Base-by-base conservation (phyloP, 371 early-diverging fungal genomes). In the Circinella umbellata region DNA sequence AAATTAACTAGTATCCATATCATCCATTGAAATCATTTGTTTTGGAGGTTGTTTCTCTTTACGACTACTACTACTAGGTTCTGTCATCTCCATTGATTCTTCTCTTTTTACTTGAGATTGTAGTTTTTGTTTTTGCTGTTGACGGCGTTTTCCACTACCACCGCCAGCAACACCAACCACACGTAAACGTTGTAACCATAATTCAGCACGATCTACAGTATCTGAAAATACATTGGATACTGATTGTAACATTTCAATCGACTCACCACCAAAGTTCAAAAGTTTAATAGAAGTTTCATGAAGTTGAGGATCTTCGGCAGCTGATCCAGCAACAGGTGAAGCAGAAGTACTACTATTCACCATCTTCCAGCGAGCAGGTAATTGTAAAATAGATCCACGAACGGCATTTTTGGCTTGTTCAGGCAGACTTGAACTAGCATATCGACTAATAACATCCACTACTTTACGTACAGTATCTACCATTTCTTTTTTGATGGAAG, bases 361-460 rank as follows among this genome's bases (percentile, higher is more conserved):
- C 3, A 79, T 78, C 2, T 88, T 90, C 96, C 95, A 95, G 39
- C 96, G 86, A n/a, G 84, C 79, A 9, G 98, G 98, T 66, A 98
- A 80, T 3, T 86, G 84, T 34, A 98, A 80, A 48, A 98, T 96
- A 70, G 97, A 92, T 11, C 82, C 86, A n/a, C 96, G 90, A 0
- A 98, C 96, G 61, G 84, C 87, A 42, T 86, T 80, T 62, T 95
- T 88, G 36, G 96, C 95, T 63, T 93, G 93, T 57, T 91, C 94
- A 1, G 96, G 95, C 64, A 98, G 81, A 60, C 94, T 92, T 9
- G 91, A 81, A 9, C 94, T 92, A 8, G 98, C 96, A 74, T 98
- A 95, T 64, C 91, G 89, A 39, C 91, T 91, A 49, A 98, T 86
- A 17, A 97, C 91, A 35, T 92, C 94, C 8, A 98, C 94, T 1